Evolutionary conservation across 352 stramenopile genomes (phyloP).

Genomic region (Phytopythium chamaehyphon): DNA sequence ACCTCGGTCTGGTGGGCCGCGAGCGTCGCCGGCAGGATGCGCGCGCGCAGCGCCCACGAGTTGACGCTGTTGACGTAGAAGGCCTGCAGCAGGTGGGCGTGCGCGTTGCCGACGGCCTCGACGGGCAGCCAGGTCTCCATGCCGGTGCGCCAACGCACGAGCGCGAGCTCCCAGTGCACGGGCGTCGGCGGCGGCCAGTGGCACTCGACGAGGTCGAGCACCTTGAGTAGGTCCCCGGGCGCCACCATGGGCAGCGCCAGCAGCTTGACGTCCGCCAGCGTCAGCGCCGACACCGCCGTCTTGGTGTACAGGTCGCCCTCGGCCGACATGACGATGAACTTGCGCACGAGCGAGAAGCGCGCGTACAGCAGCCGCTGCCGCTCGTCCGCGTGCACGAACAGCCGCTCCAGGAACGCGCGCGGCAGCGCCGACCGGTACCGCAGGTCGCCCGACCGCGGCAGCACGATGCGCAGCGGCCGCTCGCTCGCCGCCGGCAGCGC

Average conservation of each 20-base stretch:
- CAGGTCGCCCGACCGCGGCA: slow-evolving; percentile 54
- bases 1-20: slow-evolving; percentile 48
- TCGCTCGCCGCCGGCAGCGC: slow-evolving; percentile 34
- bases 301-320: slow-evolving; percentile 66
- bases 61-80: slow-evolving; percentile 81
- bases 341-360: slow-evolving; percentile 52
- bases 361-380: slow-evolving; percentile 40
- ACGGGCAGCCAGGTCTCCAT: slow-evolving; percentile 67
- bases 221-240: slow-evolving; percentile 52
- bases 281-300: slow-evolving; percentile 24
- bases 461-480: slow-evolving; percentile 34
- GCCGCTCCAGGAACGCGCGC: slow-evolving; percentile 32
- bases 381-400: slow-evolving; percentile 51
- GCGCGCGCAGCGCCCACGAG: slow-evolving; percentile 57
- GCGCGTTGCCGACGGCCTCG: slow-evolving; percentile 43
- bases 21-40: slow-evolving; percentile 37
- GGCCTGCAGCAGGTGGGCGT: slow-evolving; percentile 48
- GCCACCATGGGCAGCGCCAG: slow-evolving; percentile 51
- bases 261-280: slow-evolving; percentile 37
- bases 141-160: slow-evolving; percentile 61
- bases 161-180: slow-evolving; percentile 62
- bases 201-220: slow-evolving; percentile 72
- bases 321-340: slow-evolving; percentile 74
- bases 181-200: slow-evolving; percentile 14
- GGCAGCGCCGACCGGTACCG: slow-evolving; percentile 48